A percentile compares a stretch with the other conserved stretches of the same genome.
Conservation (phyloP, 2,329 filamentous ascomycete species). For the Diaporthe eres region DNA sequence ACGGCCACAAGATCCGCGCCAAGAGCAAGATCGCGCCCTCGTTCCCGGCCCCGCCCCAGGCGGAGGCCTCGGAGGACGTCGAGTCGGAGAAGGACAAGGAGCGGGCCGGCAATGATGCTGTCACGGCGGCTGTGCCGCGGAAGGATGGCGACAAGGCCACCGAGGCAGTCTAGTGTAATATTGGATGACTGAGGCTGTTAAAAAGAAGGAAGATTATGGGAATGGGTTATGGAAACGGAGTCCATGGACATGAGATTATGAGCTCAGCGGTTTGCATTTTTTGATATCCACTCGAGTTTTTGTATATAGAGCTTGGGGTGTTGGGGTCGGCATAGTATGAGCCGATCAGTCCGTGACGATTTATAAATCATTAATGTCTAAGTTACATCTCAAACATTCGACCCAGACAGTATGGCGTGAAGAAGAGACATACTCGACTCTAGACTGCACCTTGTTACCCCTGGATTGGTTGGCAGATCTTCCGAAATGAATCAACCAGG, state of each 20-base stretch:
- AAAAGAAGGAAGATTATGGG: neutral
- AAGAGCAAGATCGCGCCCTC: conserved; percentile 71
- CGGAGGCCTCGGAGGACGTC: neutral
- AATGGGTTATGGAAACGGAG: neutral
- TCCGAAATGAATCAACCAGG: neutral
- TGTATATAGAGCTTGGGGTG: conserved; percentile 6
- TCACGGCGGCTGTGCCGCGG: conserved; percentile 38
- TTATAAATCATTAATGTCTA: conserved; percentile 28
- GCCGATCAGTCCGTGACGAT: conserved; percentile 5
- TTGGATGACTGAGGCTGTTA: neutral
- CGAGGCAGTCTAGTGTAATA: conserved; percentile 42
- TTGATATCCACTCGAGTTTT: conserved; percentile 19
- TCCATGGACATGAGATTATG: conserved; percentile 19
- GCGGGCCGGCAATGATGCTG: conserved; percentile 38
- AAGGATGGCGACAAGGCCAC: conserved; percentile 45
- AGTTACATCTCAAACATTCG: neutral
- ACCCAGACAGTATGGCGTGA: neutral
- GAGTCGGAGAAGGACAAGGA: conserved; percentile 37
- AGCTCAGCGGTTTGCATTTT: conserved; percentile 30
- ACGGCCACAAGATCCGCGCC: conserved; percentile 69
- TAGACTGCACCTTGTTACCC: too few species aligned
- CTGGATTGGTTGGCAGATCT: neutral
- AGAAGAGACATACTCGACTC: neutral
- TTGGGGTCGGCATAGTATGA: conserved; percentile 9
- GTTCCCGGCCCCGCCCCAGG: conserved; percentile 44